Evolutionary conservation across 202 grass and related monocot species (phyloP).

Genomic region (Saccharum hybrid): DNA sequence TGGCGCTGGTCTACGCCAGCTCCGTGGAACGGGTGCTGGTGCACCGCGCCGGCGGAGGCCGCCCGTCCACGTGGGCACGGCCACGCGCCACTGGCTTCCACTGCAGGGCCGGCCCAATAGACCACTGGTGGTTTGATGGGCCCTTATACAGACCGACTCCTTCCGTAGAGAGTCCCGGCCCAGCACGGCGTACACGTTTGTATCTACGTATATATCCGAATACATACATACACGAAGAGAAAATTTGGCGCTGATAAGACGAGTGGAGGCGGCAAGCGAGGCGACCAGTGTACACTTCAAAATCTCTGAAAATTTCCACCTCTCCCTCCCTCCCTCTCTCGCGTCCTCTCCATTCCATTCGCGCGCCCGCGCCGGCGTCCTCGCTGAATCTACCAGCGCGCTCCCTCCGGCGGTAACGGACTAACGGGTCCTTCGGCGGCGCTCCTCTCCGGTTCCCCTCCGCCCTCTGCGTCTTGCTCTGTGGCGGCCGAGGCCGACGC

Average conservation of each 20-base stretch:
- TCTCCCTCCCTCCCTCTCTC: conserved; percentile 13
- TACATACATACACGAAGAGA: not conserved
- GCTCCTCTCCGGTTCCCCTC: not conserved
- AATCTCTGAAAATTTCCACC: conserved; percentile 13
- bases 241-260: not conserved
- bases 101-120: not conserved
- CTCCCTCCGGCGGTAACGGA: not conserved
- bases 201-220: not conserved
- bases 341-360: not conserved
- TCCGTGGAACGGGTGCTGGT: conserved; percentile 32
- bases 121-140: too few relatives aligned
- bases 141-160: too few relatives aligned
- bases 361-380: not conserved
- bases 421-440: not conserved
- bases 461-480: not conserved
- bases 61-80: not conserved
- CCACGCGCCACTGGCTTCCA: not conserved
- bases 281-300: conserved; percentile 39
- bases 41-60: not conserved
- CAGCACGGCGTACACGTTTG: not conserved
- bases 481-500: not conserved
- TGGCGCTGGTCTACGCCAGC: too few relatives aligned
- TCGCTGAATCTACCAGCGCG: not conserved
- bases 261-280: conserved; percentile 48
- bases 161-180: not conserved